Evolutionary conservation across 2,329 filamentous ascomycete species (phyloP), one percentile per base, ranked within the genome.

Genomic region (Zasmidium citrigriseum): DNA sequence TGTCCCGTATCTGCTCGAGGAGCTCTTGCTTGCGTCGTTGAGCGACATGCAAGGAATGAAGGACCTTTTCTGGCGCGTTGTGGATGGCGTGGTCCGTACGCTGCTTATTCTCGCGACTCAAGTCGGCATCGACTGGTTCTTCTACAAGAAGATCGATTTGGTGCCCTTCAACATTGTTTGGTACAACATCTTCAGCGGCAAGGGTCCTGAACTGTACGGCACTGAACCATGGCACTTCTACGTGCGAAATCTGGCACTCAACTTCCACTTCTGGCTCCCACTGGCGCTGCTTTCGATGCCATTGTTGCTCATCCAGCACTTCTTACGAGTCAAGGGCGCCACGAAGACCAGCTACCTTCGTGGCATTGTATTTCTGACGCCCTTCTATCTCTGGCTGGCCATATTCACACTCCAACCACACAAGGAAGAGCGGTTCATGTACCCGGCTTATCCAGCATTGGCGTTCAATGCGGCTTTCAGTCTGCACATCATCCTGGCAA

Each of bases 361-460:
- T 34, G 90, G 88, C 10, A 69, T 96, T 49, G 84, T 93, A 20
- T 91, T 96, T 65, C 80, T 93, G 54, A 78, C 85, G 0, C 95
- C 95, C 0, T 96, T 98, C 75, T 99, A 98, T 73, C 82, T 97
- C 71, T 99, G 95, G 95, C 83, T 99, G 24, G 84, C 77, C 2
- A 95, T 98, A 62, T 98, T 99, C 77, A 93, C 90, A 0, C 73
- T 89, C 9, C 95, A 99, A 72, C 91, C 95, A 16, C 95, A 99
- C 77, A 99, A 99, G 71, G 95, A 99, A 73, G 95, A 99, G 76
- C 84, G 95, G 5, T 99, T 99, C 79, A 98, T 99, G 93, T 99
- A 96, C 70, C 95, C 95, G 0, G 90, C 86, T 1, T 99, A 99
- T 69, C 95, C 95, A 1, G 91, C 93, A 63, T 81, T 99, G 38